Percentiles rank a stretch among this genome's conserved stretches.
Evolutionary conservation across 768 basidiomycete species (phyloP).

Genomic region (Leucocoprinus sp.): DNA sequence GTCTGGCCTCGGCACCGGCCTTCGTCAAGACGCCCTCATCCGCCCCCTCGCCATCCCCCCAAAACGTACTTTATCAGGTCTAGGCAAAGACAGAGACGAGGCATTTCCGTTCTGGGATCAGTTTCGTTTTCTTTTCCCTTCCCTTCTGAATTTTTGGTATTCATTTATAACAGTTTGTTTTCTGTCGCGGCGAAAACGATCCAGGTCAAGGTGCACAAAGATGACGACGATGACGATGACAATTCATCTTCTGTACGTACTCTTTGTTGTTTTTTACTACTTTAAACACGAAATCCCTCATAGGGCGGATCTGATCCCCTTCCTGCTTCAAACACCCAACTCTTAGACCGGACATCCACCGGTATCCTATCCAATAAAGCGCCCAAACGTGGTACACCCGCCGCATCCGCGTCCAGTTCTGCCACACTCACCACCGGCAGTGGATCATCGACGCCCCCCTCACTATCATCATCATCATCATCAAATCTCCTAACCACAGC

Average conservation of each 20-base stretch:
- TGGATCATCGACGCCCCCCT: no score
- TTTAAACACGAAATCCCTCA: not conserved
- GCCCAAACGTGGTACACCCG: slow-evolving; percentile 42
- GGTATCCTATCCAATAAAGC: slow-evolving; percentile 71
- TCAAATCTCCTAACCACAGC: slow-evolving; percentile 52
- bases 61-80: slow-evolving; percentile 77
- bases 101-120: slow-evolving; percentile 99
- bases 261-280: slow-evolving; percentile 3
- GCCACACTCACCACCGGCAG: slow-evolving; percentile 33
- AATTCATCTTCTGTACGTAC: not conserved
- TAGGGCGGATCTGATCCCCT: slow-evolving; percentile 7
- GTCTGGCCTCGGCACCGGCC: slow-evolving; percentile 77
- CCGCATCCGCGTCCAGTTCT: slow-evolving; percentile 30
- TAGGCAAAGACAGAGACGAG: slow-evolving; percentile 92
- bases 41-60: slow-evolving; percentile 72
- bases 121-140: slow-evolving; percentile 37
- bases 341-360: slow-evolving; percentile 55
- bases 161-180: slow-evolving; percentile 48
- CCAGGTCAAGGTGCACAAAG: slow-evolving; percentile 51
- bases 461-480: slow-evolving; percentile 21
- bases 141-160: not conserved
- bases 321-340: slow-evolving; percentile 13
- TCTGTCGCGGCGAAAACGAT: slow-evolving; percentile 78
- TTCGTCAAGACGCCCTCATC: slow-evolving; percentile 74
- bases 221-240: slow-evolving; percentile 3